Percentiles rank a stretch among this genome's conserved stretches.
phyloP scores from a whole-genome alignment of 768 basidiomycete genomes.

The Saitozyma podzolica region DNA sequence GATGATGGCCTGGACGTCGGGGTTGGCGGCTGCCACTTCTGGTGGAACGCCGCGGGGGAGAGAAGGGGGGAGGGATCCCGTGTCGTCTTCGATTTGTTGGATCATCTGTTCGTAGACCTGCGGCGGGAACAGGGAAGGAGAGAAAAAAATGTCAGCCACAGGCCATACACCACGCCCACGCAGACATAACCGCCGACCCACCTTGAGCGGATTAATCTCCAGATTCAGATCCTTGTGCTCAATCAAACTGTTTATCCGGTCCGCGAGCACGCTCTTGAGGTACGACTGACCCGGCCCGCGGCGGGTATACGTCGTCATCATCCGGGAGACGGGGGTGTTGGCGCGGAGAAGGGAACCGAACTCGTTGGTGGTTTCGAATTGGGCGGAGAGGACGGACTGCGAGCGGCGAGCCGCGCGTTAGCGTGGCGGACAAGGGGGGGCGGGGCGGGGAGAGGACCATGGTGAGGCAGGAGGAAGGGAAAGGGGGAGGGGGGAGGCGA shows the following conservation, averaged over 20 bases:
- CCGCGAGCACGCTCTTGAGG: constrained; percentile 93
- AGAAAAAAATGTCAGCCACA: no score
- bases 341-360: constrained; percentile 98
- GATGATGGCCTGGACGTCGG: constrained; percentile 96
- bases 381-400: constrained; percentile 94
- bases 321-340: constrained; percentile 97
- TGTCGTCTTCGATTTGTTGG: constrained; percentile 97
- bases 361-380: constrained; percentile 98
- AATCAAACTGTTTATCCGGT: constrained; percentile 96
- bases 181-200: constrained; percentile 47
- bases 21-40: constrained; percentile 88
- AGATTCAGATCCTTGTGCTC: constrained; percentile 99
- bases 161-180: neutral
- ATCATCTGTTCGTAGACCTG: constrained; percentile 99
- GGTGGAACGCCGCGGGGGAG: constrained; percentile 90
- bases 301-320: constrained; percentile 99
- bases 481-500: neutral
- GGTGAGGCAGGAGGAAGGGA: neutral
- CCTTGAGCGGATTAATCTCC: constrained; percentile 98
- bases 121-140: neutral
- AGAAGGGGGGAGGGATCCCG: constrained; percentile 83
- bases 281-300: constrained; percentile 98
- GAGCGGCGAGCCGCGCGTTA: neutral
- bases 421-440: neutral
- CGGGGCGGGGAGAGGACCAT: neutral